These are phyloP conservation scores for Paecilomyces formosus DNA, from an alignment of 2,329 filamentous ascomycete genomes.

Conservation along the genomic window DNA sequence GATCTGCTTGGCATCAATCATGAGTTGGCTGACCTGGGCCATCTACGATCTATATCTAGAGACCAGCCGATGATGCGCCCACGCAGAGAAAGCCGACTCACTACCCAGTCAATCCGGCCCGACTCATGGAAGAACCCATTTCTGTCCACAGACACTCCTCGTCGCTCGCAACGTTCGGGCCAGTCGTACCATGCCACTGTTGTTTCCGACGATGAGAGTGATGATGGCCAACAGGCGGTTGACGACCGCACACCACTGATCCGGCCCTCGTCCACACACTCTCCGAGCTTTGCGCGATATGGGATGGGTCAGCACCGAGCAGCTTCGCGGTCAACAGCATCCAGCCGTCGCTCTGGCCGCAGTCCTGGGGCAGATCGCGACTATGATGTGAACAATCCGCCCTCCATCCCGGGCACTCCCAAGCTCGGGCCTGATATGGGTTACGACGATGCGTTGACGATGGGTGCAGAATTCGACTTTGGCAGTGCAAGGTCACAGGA, in stretches of 20 bases:
- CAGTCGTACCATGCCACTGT: constrained; percentile 2
- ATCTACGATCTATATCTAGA: constrained; percentile 29
- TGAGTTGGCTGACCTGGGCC: neutral
- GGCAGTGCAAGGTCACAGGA: constrained; percentile 27
- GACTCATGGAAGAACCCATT: constrained; percentile 6
- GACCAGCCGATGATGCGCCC: constrained; percentile 57
- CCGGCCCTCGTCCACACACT: constrained; percentile 20
- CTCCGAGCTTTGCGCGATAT: constrained; percentile 14
- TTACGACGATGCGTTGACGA: constrained; percentile 48
- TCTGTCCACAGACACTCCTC: constrained; percentile 1
- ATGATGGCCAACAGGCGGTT: constrained; percentile 22
- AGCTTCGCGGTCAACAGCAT: constrained; percentile 4
- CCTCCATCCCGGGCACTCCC: constrained; percentile 54
- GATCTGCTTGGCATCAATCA: neutral
- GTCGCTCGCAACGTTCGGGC: constrained; percentile 3
- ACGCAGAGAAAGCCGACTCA: constrained; percentile 47
- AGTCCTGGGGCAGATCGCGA: constrained; percentile 25
- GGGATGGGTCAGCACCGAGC: constrained; percentile 16
- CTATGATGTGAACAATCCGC: constrained; percentile 60
- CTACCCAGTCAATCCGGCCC: constrained; percentile 29
- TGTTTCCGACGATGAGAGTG: constrained; percentile 8
- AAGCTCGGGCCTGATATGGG: constrained; percentile 45
- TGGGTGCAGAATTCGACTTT: constrained; percentile 37
- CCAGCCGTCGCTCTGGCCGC: constrained; percentile 16
- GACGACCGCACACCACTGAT: constrained; percentile 53